Conservation (phyloP, 2,329 filamentous ascomycete species). For the Xylariaceae sp. region DNA sequence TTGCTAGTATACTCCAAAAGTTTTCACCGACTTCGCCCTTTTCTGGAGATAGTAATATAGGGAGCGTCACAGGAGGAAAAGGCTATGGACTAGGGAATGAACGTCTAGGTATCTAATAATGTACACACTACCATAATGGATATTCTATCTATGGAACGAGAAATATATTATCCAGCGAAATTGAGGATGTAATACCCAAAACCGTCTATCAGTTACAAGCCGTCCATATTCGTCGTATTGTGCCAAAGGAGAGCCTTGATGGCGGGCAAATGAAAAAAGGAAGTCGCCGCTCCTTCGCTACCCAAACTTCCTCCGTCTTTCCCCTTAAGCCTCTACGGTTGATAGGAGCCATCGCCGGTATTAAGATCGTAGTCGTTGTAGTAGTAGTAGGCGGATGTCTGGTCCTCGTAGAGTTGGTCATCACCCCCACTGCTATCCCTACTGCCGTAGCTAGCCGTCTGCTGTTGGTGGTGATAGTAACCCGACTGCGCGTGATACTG, state of each 20-base stretch:
- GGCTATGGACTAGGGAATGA: no score
- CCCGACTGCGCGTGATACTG: constrained; percentile 27
- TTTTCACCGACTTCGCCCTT: no score
- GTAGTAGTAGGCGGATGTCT: constrained; percentile 27
- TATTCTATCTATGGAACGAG: no score
- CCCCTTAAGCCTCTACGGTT: constrained; percentile 3
- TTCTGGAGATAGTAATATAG: no score
- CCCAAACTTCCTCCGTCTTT: neutral
- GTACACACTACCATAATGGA: no score
- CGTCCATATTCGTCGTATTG: no score
- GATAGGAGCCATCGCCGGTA: constrained; percentile 22
- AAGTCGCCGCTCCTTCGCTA: neutral
- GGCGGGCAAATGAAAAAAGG: neutral
- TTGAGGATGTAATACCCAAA: no score
- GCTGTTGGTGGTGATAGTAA: constrained; percentile 37
- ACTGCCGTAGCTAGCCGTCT: constrained; percentile 17
- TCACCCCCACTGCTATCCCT: constrained; percentile 30
- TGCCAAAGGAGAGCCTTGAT: neutral
- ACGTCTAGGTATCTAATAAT: no score
- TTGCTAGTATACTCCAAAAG: no score
- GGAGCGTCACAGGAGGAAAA: no score
- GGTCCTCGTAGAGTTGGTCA: constrained; percentile 28
- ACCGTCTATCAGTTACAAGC: no score
- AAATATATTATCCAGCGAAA: no score
- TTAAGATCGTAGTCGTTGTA: constrained; percentile 29